Evolutionary conservation across 1,139 yeast species (phyloP).

Genomic region (Sugiyamaella novakii): DNA sequence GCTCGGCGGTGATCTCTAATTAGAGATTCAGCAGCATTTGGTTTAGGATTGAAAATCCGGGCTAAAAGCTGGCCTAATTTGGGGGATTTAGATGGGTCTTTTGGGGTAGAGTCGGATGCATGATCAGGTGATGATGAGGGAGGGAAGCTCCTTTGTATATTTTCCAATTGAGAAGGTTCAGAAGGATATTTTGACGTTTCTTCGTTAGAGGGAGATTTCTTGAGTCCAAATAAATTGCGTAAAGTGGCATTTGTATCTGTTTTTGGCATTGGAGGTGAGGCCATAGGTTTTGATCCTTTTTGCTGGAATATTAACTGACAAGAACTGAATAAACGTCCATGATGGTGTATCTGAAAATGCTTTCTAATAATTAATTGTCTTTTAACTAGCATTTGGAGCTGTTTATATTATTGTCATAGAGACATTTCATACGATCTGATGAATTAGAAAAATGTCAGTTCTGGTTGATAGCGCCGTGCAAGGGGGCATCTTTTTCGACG

Average conservation of each 20-base stretch:
- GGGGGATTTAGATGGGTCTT: constrained; percentile 1
- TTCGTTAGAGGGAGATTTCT: background rate
- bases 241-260: constrained; percentile 1
- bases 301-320: background rate
- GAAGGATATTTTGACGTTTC: background rate
- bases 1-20: constrained; percentile 11
- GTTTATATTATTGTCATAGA: background rate
- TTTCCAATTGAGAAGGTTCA: background rate
- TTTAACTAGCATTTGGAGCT: constrained; percentile 1
- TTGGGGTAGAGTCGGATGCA: background rate
- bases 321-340: background rate
- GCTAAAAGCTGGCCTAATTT: constrained; percentile 16
- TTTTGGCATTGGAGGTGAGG: background rate
- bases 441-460: background rate
- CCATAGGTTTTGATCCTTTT: background rate
- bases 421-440: too few relatives aligned
- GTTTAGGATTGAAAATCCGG: constrained; percentile 18
- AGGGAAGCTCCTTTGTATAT: background rate
- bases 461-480: too few relatives aligned
- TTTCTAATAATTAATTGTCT: background rate
- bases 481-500: background rate
- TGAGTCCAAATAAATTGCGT: constrained; percentile 8
- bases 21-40: constrained; percentile 12
- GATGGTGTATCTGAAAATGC: background rate
- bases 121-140: background rate